Base-by-base conservation (phyloP, 345 rosid genomes). In the Excoecaria cochinchinensis region DNA sequence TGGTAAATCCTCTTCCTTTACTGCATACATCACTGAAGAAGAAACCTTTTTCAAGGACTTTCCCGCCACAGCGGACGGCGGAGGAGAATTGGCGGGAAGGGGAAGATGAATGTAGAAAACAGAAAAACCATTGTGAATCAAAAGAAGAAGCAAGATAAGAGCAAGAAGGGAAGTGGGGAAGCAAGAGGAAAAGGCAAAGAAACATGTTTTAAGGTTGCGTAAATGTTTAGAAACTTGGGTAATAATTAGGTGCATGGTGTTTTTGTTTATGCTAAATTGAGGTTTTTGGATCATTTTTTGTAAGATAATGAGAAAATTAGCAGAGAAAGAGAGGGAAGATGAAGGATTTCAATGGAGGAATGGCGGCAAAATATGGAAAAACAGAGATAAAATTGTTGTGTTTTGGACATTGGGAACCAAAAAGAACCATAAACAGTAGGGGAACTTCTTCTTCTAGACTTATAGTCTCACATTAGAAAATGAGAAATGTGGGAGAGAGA, bases 131-230 rank as follows among this genome's bases (percentile, higher is more conserved):
- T 95, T 95, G 83, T 81, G 89, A 73, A 83, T 58, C 31, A 92
- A 72, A 68, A 92, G 91, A 67, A 91, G 72, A 67, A 92, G 10
- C 8, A 91, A 77, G 31, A 90, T 77, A 9, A 95, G 87, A 78
- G 93, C 92, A 13, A 92, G 81, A 69, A 92, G 78, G 40, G 93
- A 86, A 79, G 95, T 82, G 17, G 97, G 90, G 9, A 83, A 64
- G 81, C 88, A 81, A 62, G 74, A 67, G 69, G 88, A 80, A 59
- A 76, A 83, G 12, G 84, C 83, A 63, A 85, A 77, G 31, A 84
- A n/a, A 6, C 78, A 69, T 75, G 76, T 88, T 79, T 73, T 82
- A 5, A 73, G 70, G 77, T 67, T 77, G 17, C 82, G 80, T 46
- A 83, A 46, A 50, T 12, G 55, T 2, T 50, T 60, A 59, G 72